Evolutionary conservation across 2,329 filamentous ascomycete genomes (phyloP).

Genomic region (Fusarium illudens): DNA sequence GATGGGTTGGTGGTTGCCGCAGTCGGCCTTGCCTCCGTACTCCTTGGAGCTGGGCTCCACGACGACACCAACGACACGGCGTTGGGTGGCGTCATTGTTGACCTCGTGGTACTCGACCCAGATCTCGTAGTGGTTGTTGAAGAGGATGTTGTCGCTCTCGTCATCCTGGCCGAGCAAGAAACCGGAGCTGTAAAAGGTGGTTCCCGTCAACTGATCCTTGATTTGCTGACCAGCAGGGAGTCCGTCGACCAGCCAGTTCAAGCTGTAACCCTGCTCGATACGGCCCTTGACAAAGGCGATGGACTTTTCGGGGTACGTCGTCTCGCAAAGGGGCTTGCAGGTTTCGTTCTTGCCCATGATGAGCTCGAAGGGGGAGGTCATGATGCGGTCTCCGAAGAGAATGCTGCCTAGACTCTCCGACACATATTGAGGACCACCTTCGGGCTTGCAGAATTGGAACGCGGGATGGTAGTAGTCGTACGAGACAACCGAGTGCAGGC

Average conservation of each 20-base stretch:
- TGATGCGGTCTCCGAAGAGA: slow-evolving; percentile 95
- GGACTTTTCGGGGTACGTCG: slow-evolving; percentile 69
- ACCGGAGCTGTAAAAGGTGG: slow-evolving; percentile 88
- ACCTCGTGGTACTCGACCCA: slow-evolving; percentile 90
- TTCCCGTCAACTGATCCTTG: slow-evolving; percentile 76
- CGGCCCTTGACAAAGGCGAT: slow-evolving; percentile 83
- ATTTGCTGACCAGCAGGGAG: slow-evolving; percentile 88
- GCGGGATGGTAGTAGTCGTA: slow-evolving; percentile 94
- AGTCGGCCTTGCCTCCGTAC: slow-evolving; percentile 67
- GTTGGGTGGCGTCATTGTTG: slow-evolving; percentile 69
- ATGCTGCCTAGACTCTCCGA: slow-evolving; percentile 91
- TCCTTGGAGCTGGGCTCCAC: slow-evolving; percentile 83
- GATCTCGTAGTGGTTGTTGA: slow-evolving; percentile 98
- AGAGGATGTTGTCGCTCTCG: slow-evolving; percentile 63
- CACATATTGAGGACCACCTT: slow-evolving; percentile 78
- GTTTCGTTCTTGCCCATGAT: slow-evolving; percentile 87
- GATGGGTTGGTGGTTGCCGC: slow-evolving; percentile 68
- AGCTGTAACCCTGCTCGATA: slow-evolving; percentile 85
- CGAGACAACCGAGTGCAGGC: slow-evolving; percentile 89
- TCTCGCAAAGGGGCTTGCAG: slow-evolving; percentile 81
- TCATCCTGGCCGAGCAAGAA: slow-evolving; percentile 76
- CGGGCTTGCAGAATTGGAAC: slow-evolving; percentile 88
- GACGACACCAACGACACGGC: slow-evolving; percentile 89
- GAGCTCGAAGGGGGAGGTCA: slow-evolving; percentile 92
- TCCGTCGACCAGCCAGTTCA: slow-evolving; percentile 97